Conservation (phyloP, 805 yeast genomes). For the Candida chilensis region DNA sequence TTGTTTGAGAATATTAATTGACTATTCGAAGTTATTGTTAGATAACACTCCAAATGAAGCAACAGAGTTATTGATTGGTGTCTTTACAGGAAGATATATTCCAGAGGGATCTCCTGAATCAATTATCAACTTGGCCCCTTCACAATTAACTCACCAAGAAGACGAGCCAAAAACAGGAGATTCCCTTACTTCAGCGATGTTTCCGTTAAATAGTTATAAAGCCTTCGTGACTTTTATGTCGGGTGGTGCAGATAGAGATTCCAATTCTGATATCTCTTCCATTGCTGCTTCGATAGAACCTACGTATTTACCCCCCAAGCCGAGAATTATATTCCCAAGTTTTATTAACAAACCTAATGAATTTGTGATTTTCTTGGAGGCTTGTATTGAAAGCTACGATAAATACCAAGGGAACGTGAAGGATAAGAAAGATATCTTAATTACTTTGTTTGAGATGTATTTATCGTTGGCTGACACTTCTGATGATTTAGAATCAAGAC, state of each 20-base stretch:
- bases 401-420: slow-evolving; percentile 60
- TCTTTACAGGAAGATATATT: slow-evolving; percentile 78
- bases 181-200: slow-evolving; percentile 15
- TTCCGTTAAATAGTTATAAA: slow-evolving; percentile 19
- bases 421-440: slow-evolving; percentile 66
- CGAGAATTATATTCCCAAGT: slow-evolving; percentile 77
- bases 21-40: slow-evolving; percentile 55
- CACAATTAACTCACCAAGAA: slow-evolving; percentile 4
- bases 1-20: slow-evolving; percentile 58
- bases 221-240: slow-evolving; percentile 19
- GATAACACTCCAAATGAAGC: slow-evolving; percentile 71
- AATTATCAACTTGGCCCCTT: slow-evolving; percentile 3
- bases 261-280: too few relatives aligned
- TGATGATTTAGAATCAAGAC: slow-evolving; percentile 21
- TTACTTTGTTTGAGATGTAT: slow-evolving; percentile 79
- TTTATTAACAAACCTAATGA: slow-evolving; percentile 82
- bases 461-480: slow-evolving; percentile 42
- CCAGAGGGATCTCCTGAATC: slow-evolving; percentile 22
- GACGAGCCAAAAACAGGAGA: slow-evolving; percentile 4
- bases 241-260: slow-evolving; percentile 5
- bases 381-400: slow-evolving; percentile 74
- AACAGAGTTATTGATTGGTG: slow-evolving; percentile 71
- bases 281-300: slow-evolving; percentile 27
- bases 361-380: slow-evolving; percentile 88
- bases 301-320: slow-evolving; percentile 87